Base-by-base conservation (phyloP, 805 yeast genomes). In the Tetrapisispora pingtungensis region DNA sequence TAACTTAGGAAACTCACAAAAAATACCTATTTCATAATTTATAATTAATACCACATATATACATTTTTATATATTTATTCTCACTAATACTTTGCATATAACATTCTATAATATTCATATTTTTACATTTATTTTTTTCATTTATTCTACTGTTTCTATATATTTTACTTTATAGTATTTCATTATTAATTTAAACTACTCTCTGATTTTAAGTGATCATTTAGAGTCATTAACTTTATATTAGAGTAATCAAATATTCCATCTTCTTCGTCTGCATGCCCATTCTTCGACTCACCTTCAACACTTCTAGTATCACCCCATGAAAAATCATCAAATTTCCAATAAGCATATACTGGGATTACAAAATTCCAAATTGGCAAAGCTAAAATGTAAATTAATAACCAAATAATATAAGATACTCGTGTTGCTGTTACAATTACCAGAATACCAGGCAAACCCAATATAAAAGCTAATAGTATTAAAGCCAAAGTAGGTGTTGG, bases 241-340 rank as follows among this genome's bases (percentile, higher is more conserved):
- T 77, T 77, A 1, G 94, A 78, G n/a, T 93, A 84, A 63, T 90
- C 97, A 61, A 90, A 90, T 48, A 79, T 81, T 52, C 96, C 97
- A 37, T 75, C 84, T 36, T 77, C 83, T 59, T 84, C 53, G 8
- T 34, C 36, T 54, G 41, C 48, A 15, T 43, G 39, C 7, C 22
- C 38, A 4, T 42, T 26, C n/a, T 72, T 79, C 33, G 76, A 84
- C 12, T 77, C 87, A 17, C 78, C 82, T 20, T 75, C 75, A 40
- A 87, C 77, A 15, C 80, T 73, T 69, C 96, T 74, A 1, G 96
- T 89, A 48, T 86, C 95, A 58, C 97, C 96, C 97, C 97, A 88
- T 59, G 88, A 79, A 66, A 88, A 89, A 61, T 88, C 96, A 65
- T 88, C 97, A 65, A 88, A 87, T 59, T 87, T 87, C 97, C 97